These are phyloP conservation scores for Prunus davidiana DNA, from an alignment of 306 rosid genomes.

Conservation along the genomic window DNA sequence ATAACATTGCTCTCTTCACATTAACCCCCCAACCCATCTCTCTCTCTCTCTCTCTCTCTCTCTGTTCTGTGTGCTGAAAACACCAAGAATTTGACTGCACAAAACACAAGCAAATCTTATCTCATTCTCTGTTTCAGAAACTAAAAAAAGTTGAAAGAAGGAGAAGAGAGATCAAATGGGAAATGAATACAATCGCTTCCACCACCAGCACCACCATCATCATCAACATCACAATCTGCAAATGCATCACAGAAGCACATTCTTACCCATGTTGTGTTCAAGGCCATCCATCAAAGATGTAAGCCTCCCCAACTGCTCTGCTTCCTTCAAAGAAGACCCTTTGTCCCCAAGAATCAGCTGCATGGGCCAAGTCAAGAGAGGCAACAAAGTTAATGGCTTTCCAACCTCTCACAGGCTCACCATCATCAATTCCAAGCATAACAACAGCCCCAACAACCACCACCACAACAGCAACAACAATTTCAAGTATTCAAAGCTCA, in stretches of 20 bases:
- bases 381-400: slow-evolving; percentile 63
- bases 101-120: too few species aligned
- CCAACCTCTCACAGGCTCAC: slow-evolving; percentile 43
- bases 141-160: background rate
- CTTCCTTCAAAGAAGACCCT: slow-evolving; percentile 41
- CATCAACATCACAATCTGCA: slow-evolving; percentile 21
- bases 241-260: slow-evolving; percentile 44
- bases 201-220: background rate
- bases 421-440: background rate
- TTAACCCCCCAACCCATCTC: background rate
- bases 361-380: slow-evolving; percentile 93
- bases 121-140: background rate
- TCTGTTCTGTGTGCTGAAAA: background rate
- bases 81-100: background rate
- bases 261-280: slow-evolving; percentile 88
- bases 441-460: slow-evolving; percentile 22
- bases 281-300: slow-evolving; percentile 43
- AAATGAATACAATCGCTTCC: slow-evolving; percentile 37
- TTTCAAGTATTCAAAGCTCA: slow-evolving; percentile 65
- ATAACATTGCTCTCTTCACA: background rate
- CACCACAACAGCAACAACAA: slow-evolving; percentile 9
- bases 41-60: slow-evolving; percentile 10
- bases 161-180: slow-evolving; percentile 31
- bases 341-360: slow-evolving; percentile 86
- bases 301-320: slow-evolving; percentile 28